phyloP scores from a whole-genome alignment of 306 rosid genomes.

The Prunus persica region DNA sequence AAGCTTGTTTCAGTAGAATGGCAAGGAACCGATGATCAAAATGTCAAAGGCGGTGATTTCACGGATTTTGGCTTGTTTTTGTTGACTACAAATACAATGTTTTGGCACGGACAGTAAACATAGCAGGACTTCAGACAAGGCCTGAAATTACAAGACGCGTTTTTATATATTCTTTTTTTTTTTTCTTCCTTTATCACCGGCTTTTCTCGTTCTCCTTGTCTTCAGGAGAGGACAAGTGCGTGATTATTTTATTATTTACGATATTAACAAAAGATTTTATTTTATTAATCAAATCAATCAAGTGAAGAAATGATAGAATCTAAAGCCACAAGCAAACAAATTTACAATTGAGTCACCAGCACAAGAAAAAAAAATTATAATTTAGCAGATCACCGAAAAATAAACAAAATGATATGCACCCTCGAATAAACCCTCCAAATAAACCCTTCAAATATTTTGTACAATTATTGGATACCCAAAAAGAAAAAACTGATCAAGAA shows the following conservation, averaged over 20 bases:
- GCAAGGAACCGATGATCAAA: not conserved
- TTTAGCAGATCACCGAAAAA: too few relatives aligned
- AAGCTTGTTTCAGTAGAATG: not conserved
- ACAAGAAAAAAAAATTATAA: not conserved
- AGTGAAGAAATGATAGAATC: not conserved
- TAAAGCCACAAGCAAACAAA: not conserved
- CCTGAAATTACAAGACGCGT: conserved; percentile 16
- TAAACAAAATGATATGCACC: too few relatives aligned
- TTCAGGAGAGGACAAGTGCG: not conserved
- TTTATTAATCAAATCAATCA: not conserved
- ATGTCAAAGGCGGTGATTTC: conserved; percentile 4
- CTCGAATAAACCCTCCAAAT: too few relatives aligned
- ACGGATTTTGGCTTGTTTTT: not conserved
- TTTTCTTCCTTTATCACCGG: conserved; percentile 20
- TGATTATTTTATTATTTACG: not conserved
- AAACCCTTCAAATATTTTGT: too few relatives aligned
- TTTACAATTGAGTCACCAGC: not conserved
- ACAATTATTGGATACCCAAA: too few relatives aligned
- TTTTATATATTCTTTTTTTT: not conserved
- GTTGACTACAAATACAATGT: conserved; percentile 6
- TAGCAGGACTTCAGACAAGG: not conserved
- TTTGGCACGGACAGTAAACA: not conserved
- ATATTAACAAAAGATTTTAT: too few relatives aligned
- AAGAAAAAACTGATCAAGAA: too few relatives aligned
- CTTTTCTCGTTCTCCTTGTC: conserved; percentile 4